These are phyloP conservation scores for Fusarium euwallaceae DNA, from an alignment of 2,329 filamentous ascomycete species.

Conservation along the genomic window DNA sequence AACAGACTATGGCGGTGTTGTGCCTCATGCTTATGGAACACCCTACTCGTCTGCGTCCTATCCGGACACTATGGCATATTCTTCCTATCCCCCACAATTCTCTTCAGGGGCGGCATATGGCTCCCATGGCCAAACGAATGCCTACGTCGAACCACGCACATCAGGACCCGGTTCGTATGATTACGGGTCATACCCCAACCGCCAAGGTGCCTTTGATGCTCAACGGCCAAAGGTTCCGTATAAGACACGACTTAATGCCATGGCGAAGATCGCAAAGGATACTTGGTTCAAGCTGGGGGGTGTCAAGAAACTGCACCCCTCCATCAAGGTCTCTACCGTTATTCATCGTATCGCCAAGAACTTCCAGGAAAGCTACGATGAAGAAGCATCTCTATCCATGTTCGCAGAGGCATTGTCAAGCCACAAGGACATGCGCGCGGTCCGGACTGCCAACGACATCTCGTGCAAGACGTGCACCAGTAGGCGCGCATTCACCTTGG, in stretches of 20 bases:
- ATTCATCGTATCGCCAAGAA: constrained; percentile 72
- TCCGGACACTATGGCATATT: constrained; percentile 21
- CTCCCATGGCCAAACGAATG: constrained; percentile 11
- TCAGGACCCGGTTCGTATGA: constrained; percentile 6
- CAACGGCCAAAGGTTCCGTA: constrained; percentile 47
- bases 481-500: constrained; percentile 63
- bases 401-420: constrained; percentile 71
- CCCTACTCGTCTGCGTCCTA: constrained; percentile 24
- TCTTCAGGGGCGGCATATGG: constrained; percentile 7
- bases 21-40: constrained; percentile 24
- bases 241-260: constrained; percentile 62
- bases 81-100: constrained; percentile 26
- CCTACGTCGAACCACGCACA: constrained; percentile 11
- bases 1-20: constrained; percentile 20
- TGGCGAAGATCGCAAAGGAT: constrained; percentile 68
- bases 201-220: constrained; percentile 1
- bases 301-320: constrained; percentile 72
- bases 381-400: constrained; percentile 68
- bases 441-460: constrained; percentile 67
- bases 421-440: constrained; percentile 67
- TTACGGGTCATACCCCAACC: constrained; percentile 17
- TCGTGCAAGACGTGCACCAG: constrained; percentile 67
- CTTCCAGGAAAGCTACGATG: constrained; percentile 69
- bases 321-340: constrained; percentile 72
- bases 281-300: constrained; percentile 73